These are phyloP conservation scores for Blumeriella jaapii DNA, from an alignment of 2,329 filamentous ascomycete genomes.

Conservation along the genomic window DNA sequence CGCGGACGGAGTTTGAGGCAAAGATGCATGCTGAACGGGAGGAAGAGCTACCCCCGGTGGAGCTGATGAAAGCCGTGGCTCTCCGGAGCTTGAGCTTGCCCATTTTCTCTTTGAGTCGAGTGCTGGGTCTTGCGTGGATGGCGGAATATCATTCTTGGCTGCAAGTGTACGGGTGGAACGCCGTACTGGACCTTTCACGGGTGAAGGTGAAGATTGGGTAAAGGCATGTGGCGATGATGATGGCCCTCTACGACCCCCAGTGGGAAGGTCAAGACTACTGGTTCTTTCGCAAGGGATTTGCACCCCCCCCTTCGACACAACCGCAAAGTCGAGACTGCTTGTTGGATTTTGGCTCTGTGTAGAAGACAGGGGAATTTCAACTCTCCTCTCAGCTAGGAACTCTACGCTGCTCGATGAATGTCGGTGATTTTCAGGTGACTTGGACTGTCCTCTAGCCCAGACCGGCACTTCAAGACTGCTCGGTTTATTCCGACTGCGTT, in stretches of 20 bases:
- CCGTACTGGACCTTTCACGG: conserved; percentile 2
- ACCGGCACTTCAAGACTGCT: background rate
- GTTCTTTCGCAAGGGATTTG: too few species aligned
- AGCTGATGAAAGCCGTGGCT: conserved; percentile 5
- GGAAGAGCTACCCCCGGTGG: conserved; percentile 1
- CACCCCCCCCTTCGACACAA: too few species aligned
- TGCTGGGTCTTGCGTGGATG: conserved; percentile 7
- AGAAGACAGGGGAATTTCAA: too few species aligned
- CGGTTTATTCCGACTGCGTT: background rate
- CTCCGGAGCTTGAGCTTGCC: conserved; percentile 4
- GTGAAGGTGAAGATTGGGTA: conserved; percentile 7
- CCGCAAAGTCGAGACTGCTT: too few species aligned
- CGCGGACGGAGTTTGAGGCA: background rate
- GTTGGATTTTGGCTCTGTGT: too few species aligned
- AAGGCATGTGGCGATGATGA: background rate
- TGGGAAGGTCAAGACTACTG: too few species aligned
- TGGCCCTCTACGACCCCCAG: background rate
- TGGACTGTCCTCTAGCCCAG: background rate
- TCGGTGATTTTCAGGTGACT: background rate
- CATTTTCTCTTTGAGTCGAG: conserved; percentile 11
- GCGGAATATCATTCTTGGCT: background rate
- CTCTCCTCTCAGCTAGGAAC: background rate
- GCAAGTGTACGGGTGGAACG: background rate
- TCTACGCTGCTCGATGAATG: background rate
- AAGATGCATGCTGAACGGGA: background rate